Evolutionary conservation across 1,139 yeast species (phyloP).

Genomic region (Sugiyamaella castrensis): DNA sequence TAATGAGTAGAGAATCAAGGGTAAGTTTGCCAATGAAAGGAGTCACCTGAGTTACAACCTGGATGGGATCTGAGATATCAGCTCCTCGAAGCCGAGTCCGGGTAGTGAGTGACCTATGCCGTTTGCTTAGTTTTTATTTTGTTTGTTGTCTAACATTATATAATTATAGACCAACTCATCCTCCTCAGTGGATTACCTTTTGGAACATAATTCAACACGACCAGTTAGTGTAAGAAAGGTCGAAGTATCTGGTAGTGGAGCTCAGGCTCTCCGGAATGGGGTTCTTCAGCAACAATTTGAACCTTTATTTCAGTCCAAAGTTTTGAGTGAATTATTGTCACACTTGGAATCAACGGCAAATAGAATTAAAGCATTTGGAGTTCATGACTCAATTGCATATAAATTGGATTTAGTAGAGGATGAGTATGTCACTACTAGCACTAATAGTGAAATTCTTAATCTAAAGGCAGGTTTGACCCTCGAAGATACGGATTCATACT

Average conservation of each 20-base stretch:
- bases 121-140: too few relatives aligned
- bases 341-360: slow-evolving; percentile 34
- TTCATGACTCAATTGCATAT: slow-evolving; percentile 47
- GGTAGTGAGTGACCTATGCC: too few relatives aligned
- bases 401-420: slow-evolving; percentile 37
- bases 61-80: too few relatives aligned
- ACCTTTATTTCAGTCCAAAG: slow-evolving; percentile 46
- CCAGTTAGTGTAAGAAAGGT: slow-evolving; percentile 43
- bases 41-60: too few relatives aligned
- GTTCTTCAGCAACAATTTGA: slow-evolving; percentile 54
- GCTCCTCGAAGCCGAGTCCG: too few relatives aligned
- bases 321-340: slow-evolving; percentile 31
- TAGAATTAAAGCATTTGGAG: slow-evolving; percentile 38
- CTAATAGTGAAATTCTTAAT: slow-evolving; percentile 20
- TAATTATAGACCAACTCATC: not conserved
- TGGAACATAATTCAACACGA: slow-evolving; percentile 16
- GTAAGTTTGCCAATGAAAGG: too few relatives aligned
- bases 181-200: slow-evolving; percentile 7
- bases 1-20: too few relatives aligned
- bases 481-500: slow-evolving; percentile 22
- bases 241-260: slow-evolving; percentile 48
- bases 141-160: too few relatives aligned
- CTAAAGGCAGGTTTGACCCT: slow-evolving; percentile 27
- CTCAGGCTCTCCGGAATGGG: slow-evolving; percentile 48
- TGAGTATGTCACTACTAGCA: slow-evolving; percentile 7